Percentiles rank a stretch among this genome's conserved stretches.
phyloP scores from a whole-genome alignment of 164 flowering plant species.

The Magnolia kwangsiensis region DNA sequence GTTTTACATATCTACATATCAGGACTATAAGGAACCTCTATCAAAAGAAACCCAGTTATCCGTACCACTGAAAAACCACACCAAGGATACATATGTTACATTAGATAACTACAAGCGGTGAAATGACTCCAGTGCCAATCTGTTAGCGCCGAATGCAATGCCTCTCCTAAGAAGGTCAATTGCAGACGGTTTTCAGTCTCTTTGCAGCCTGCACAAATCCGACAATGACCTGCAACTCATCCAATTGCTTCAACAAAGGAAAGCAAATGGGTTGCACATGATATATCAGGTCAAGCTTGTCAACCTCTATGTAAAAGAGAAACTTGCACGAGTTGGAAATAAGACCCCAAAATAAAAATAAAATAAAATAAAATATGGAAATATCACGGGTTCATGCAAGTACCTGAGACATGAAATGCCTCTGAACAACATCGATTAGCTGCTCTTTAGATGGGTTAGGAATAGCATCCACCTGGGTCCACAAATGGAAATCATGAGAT shows the following conservation, averaged over 20 bases:
- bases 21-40: neutral
- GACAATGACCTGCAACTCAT: conserved; percentile 86
- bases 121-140: neutral
- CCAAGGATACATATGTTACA: conserved; percentile 5
- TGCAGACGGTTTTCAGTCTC: conserved; percentile 75
- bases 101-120: neutral
- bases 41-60: neutral
- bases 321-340: too few species aligned
- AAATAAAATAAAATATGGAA: too few species aligned
- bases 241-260: conserved; percentile 68
- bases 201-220: conserved; percentile 86
- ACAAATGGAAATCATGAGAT: neutral
- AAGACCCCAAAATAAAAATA: too few species aligned
- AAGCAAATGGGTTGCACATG: conserved; percentile 16
- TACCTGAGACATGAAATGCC: conserved; percentile 98
- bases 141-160: conserved; percentile 7
- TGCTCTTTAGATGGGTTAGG: conserved; percentile 92
- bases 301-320: neutral
- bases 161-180: conserved; percentile 30
- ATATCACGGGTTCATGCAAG: neutral
- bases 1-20: neutral
- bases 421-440: conserved; percentile 75
- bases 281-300: neutral
- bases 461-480: conserved; percentile 53
- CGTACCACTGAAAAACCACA: conserved; percentile 1